These are phyloP conservation scores for Monosporascus sp. DNA, from an alignment of 2,329 filamentous ascomycete species.

Conservation along the genomic window DNA sequence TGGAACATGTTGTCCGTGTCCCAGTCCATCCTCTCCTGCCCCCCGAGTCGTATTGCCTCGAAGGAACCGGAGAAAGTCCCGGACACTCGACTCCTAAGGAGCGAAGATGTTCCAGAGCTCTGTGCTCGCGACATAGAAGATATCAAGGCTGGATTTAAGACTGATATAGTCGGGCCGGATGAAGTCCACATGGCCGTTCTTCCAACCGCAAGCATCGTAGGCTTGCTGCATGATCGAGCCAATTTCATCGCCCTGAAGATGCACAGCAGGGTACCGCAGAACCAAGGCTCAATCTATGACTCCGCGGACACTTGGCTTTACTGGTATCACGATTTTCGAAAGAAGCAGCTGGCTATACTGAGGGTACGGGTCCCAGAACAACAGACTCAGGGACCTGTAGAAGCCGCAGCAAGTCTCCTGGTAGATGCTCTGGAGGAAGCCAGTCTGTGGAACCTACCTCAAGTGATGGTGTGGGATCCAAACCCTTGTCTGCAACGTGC, in stretches of 20 bases:
- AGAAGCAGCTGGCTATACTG: conserved; percentile 10
- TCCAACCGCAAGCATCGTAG: conserved; percentile 11
- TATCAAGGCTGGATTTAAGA: conserved; percentile 3
- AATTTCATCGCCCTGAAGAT: conserved; percentile 9
- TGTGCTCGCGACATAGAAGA: conserved; percentile 10
- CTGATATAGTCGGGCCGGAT: not conserved
- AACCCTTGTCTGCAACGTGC: conserved; percentile 1
- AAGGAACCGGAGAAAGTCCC: not conserved
- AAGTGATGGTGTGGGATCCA: conserved; percentile 13
- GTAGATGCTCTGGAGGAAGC: conserved; percentile 15
- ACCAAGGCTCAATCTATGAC: conserved; percentile 12
- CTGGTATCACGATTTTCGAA: conserved; percentile 14
- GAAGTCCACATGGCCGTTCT: conserved; percentile 7
- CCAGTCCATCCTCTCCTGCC: conserved; percentile 5
- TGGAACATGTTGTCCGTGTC: conserved; percentile 8
- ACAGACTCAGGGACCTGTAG: not conserved
- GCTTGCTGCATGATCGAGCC: conserved; percentile 10
- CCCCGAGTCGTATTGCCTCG: not conserved
- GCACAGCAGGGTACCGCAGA: conserved; percentile 1
- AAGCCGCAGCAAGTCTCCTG: conserved; percentile 8
- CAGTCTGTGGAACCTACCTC: conserved; percentile 3
- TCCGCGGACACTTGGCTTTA: conserved; percentile 12
- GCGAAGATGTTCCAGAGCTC: conserved; percentile 8
- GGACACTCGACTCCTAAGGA: conserved; percentile 4
- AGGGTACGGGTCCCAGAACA: conserved; percentile 3